Base-by-base conservation (phyloP, 108 stramenopile species). In the Chaetoceros muelleri region DNA sequence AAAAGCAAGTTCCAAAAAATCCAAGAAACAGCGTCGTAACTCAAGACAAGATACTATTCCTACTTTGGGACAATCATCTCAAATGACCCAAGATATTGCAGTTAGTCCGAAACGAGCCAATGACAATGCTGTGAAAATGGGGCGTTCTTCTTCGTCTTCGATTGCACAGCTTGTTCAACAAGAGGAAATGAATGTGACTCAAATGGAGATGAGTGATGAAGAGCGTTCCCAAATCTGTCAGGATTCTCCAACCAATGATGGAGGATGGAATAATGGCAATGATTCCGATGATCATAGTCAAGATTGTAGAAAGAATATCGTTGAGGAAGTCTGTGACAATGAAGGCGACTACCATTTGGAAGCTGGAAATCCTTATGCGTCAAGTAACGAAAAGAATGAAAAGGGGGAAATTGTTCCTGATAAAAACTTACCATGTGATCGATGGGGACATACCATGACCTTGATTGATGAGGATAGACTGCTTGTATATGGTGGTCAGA, bases 381-480 rank as follows among this genome's bases (percentile, higher is more conserved):
- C 30, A 2, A 40, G 8, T 7, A 13, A 30, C 24, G 18, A 28
- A 16, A 26, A 1, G 31, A 24, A 24, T 22, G 22, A 17, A 19
- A 24, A 28, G 7, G 2, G 31, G n/a, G 58, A 16, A 48, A 18
- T 28, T 30, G 28, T 22, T 20, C 31, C 25, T 24, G 34, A 40
- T 40, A 40, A 40, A 40, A 40, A 40, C 13, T 13, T 40, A 5
- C 83, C 87, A 16, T 70, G 78, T 59, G 68, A 79, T 18, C 66
- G 90, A 28, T 92, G 90, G 90, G 90, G 86, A 31, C 84, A 87
- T 25, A 82, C 78, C 13, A 77, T 85, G 75, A 84, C 84, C 7
- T 58, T 68, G 64, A 69, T 92, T 20, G 81, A 82, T 28, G 70
- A 78, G 46, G 58, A 59, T n/a, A 69, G 78, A 18, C 52, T 87